Base-by-base conservation (phyloP, 108 stramenopile species). In the Discostella pseudostelligera region DNA sequence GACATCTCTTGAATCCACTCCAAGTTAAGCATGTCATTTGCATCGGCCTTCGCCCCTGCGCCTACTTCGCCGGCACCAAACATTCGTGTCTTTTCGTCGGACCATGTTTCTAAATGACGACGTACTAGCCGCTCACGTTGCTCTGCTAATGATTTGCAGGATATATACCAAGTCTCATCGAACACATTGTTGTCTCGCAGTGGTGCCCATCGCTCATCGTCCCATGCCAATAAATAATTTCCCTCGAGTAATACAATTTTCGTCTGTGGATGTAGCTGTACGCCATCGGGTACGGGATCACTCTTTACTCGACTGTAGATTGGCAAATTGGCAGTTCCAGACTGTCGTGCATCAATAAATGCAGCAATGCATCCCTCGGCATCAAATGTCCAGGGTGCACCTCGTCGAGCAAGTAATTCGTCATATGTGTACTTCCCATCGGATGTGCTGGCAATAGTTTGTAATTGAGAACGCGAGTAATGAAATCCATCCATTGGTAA, bases 401-500 rank as follows among this genome's bases (percentile, higher is more conserved):
- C 86, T 17, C 86, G 72, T 16, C 85, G 66, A 21, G 67, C 78
- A 44, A 79, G 25, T 10, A 72, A 61, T 14, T 75, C 59, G 21
- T 82, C 81, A 39, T 73, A 67, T 12, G 65, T 62, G 22, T 56
- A 70, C 13, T 16, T 32, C 6, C 12, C 42, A 25, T 56, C 40
- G 8, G 67, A 51, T 12, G 60, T 62, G 25, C 51, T 36, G 28
- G 48, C 79, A 43, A 76, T 72, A n/a, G 59, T 46, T 59, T 67
- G 51, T 9, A 87, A 62, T 54, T 80, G 39, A 1, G 73, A 37
- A 32, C 78, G 66, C 10, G 83, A 46, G 45, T 66, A 81, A 56
- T 90, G 89, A 70, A 79, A 90, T 11, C 89, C 89, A 54, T 90
- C 89, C 85, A 90, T 86, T 10, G 86, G 85, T 13, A 90, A 11